Evolutionary conservation across 495 filamentous ascomycete species (phyloP).

Genomic region (Aspergillus kassunensis): DNA sequence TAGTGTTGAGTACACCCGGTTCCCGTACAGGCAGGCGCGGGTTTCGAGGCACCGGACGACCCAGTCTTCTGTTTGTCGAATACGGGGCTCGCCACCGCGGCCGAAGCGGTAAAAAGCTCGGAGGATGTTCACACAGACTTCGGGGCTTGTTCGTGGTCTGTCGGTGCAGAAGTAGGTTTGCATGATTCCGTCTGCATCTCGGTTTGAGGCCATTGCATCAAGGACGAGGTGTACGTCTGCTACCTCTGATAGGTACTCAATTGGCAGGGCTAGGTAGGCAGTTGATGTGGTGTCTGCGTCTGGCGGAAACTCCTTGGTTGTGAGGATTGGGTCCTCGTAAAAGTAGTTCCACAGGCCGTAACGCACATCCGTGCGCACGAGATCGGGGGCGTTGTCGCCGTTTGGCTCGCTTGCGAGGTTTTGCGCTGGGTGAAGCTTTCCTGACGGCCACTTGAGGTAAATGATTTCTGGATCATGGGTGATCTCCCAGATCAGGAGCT

Average conservation of each 20-base stretch:
- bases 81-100: constrained; percentile 35
- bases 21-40: no score
- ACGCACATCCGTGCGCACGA: constrained; percentile 5
- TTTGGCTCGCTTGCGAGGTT: no score
- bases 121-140: constrained; percentile 22
- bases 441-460: no score
- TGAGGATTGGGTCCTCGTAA: neutral
- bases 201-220: no score
- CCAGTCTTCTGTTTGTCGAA: no score
- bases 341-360: constrained; percentile 20
- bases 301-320: constrained; percentile 16
- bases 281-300: constrained; percentile 27
- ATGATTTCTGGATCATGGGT: constrained; percentile 5
- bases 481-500: constrained; percentile 19
- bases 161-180: constrained; percentile 18
- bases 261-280: no score
- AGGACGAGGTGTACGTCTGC: no score
- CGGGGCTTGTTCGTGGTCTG: constrained; percentile 17
- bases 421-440: no score
- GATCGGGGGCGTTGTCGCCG: neutral
- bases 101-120: constrained; percentile 14
- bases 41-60: no score
- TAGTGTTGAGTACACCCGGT: no score
- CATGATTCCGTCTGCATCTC: no score
- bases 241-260: no score